Evolutionary conservation across 2,329 filamentous ascomycete species (phyloP), one percentile per base, ranked within the genome.

Genomic region (Colletotrichum sp.): DNA sequence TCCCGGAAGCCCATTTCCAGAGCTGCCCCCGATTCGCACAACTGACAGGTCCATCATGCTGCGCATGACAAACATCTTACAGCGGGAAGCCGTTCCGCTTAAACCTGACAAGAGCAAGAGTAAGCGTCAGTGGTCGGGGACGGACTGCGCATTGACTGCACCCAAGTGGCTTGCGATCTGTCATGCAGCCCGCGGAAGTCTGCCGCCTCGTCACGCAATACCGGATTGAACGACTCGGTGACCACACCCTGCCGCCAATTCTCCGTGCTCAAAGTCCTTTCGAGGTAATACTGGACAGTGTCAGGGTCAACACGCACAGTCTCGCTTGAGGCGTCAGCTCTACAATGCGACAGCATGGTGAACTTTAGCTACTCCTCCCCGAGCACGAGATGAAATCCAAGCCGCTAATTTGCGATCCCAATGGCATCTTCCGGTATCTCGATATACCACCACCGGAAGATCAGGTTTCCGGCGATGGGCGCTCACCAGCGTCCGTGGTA

Each of bases 1-100:
- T 49, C 10, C 72, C 26, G n/a, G 30, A 52, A 44, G 63, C 30
- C 57, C 72, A 73, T 73, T 76, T 55, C 55, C 68, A 70, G 69
- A 68, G 21, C 68, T 18, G 12, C 8, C 36, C 36, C 36, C 24
- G 21, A 44, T 52, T 64, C n/a, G 39, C 30, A 59, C 10, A 32
- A 64, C 60, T 71, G n/a, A 18, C 34, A 65, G 32, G 44, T 18
- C 26, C 5, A 10, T 39, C 30, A n/a, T 21, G 44, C 18, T 24
- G 28, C 24, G 60, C 28, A 65, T 34, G 15, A 44, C 36, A 16
- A 55, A 32, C 39, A 65, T 55, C 18, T 26, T 49, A 39, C 32
- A 44, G 63, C 28, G 34, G 10, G 16, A 63, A 62, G 28, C 15
- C 24, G 57, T 68, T 28, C 65, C 30, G 49, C 30, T 39, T 24